Base-by-base conservation (phyloP, 2,329 filamentous ascomycete genomes). In the Arthrinium puccinioides region DNA sequence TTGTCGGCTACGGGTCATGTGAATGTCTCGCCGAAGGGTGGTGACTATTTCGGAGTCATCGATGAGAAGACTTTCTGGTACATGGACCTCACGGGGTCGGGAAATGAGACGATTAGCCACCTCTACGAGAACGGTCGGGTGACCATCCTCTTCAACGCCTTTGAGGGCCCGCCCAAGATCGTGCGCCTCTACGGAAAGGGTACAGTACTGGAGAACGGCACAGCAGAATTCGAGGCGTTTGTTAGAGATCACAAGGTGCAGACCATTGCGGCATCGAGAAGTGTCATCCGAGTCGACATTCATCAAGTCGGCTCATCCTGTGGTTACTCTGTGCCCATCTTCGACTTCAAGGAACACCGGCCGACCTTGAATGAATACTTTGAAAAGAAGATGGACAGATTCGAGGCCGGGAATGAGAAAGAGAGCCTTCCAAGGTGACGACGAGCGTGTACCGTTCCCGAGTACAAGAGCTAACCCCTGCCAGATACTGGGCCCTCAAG, bases 11-110 rank as follows among this genome's bases (percentile, higher is more conserved):
- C 64, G 2, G 61, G 60, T 3, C 84, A 89, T 62, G 67, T 89
- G 64, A 89, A 89, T 51, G 63, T 87, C 38, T 88, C 83, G 0
- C 82, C 85, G 33, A 87, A 89, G 59, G 84, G 84, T 33, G 69
- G 82, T 16, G 65, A 76, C 1, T 53, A 50, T 34, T 63, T 63
- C 26, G 59, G 61, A 5, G 27, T 62, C 6, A 45, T 58, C 6
- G 42, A 58, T 39, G 43, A 45, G 4, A 49, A 44, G 20, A 59
- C 52, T 2, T 63, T 64, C 36, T 63, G 57, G 55, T 89, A 88
- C 53, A 67, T 87, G 38, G 84, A 89, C 53, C 74, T 79, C 42
- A 87, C 80, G 2, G 85, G 84, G 21, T 84, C 79, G 21, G 84
- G 84, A 18, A 79, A 72, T 51, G 85, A 90, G 62, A 89, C 84